A percentile compares a stretch with the other conserved stretches of the same genome.
Evolutionary conservation across 805 yeast genomes (phyloP).

Genomic region (Metschnikowia anglica): DNA sequence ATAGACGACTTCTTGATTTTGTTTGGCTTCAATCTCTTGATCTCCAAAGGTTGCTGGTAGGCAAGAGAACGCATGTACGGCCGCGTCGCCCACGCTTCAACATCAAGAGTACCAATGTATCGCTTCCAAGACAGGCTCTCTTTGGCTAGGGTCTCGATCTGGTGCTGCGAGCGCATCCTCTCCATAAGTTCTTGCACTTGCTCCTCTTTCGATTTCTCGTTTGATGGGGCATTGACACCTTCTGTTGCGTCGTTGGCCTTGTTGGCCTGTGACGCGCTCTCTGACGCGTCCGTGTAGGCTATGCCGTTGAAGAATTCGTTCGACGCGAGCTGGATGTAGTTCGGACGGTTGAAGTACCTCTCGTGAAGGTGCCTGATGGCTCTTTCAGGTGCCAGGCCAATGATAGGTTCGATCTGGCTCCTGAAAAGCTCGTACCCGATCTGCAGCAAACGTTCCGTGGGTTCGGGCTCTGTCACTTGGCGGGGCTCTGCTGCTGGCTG

Average conservation of each 20-base stretch:
- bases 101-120: conserved; percentile 59
- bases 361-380: conserved; percentile 12
- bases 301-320: conserved; percentile 20
- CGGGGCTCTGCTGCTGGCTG: background rate
- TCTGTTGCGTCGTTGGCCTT: background rate
- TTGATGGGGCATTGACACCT: background rate
- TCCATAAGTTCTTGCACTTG: conserved; percentile 11
- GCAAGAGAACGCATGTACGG: conserved; percentile 51
- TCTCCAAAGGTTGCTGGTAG: conserved; percentile 43
- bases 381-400: conserved; percentile 14
- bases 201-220: conserved; percentile 1
- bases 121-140: conserved; percentile 30
- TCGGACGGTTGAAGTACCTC: conserved; percentile 20
- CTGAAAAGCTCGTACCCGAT: conserved; percentile 20
- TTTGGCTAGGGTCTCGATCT: conserved; percentile 11
- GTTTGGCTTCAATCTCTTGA: conserved; percentile 38
- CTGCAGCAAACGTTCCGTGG: conserved; percentile 8
- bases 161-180: conserved; percentile 13
- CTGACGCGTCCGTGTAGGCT: conserved; percentile 5
- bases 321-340: conserved; percentile 21
- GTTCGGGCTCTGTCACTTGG: background rate
- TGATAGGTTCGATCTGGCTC: conserved; percentile 16
- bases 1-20: conserved; percentile 18
- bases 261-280: background rate
- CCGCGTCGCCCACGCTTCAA: conserved; percentile 71